Base-by-base conservation (phyloP, 2,329 filamentous ascomycete species). In the Exophiala sideris region DNA sequence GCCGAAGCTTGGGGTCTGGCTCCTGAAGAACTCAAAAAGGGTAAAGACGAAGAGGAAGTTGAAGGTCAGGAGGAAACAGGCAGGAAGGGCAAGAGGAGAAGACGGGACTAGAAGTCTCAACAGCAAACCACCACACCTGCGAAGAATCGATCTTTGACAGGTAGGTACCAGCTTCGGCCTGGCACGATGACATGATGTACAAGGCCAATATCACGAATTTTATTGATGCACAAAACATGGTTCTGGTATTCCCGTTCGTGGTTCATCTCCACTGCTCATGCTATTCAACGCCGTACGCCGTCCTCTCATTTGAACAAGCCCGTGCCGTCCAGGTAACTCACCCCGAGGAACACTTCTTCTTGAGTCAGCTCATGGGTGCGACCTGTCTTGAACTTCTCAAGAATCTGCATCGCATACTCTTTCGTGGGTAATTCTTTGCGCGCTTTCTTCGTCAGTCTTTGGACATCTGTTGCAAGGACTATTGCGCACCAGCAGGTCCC, bases 1-100 rank as follows among this genome's bases (percentile, higher is more conserved):
- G 72, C 75, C 16, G 79, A 82, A 51, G 79, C 82, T 62, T 85
- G 81, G 82, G 77, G 76, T 0, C 67, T 86, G n/a, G 65, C 62
- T 2, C 70, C 73, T 34, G 77, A 78, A 1, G 78, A 80, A 40
- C 66, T 85, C 48, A 78, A 79, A 58, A 85, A 85, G 65, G 83
- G 83, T 0, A 79, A 79, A 36, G 79, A 82, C 52, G 76, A 79
- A 52, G 83, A 85, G 61, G 83, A 85, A 58, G 21, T 70, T 68
- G 42, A 67, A 70, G 60, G 69, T 67, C 34, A 69, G 72, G 58
- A 69, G 49, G 56, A 57, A 12, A 58, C 50, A 6, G 58, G 58
- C 9, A 48, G 58, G 7, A 61, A 61, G 52, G 58, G 56, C 38
- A 62, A 62, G 56, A 48, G 58, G 52, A 50, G 58, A 47, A 44